These are phyloP conservation scores for Dryadomyces quercus-mongolicae DNA, from an alignment of 2,329 filamentous ascomycete species.

Conservation along the genomic window DNA sequence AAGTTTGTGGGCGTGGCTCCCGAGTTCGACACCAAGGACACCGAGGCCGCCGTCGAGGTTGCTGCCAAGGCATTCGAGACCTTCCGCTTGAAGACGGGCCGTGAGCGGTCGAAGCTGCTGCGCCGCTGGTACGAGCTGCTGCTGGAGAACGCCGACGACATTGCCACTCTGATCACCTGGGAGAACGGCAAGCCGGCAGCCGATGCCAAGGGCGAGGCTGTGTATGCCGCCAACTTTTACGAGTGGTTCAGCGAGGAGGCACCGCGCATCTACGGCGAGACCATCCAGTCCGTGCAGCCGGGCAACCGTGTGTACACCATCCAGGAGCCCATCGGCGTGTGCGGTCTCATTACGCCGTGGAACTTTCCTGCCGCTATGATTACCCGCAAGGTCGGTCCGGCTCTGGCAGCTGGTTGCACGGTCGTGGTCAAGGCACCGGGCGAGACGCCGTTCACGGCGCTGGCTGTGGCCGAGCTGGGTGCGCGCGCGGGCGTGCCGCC, in stretches of 20 bases:
- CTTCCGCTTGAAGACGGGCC: constrained; percentile 60
- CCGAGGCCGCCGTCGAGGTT: constrained; percentile 70
- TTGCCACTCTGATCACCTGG: constrained; percentile 75
- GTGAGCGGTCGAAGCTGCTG: constrained; percentile 62
- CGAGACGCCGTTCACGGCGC: constrained; percentile 84
- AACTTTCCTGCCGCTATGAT: constrained; percentile 78
- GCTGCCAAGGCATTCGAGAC: constrained; percentile 62
- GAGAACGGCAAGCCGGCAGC: constrained; percentile 80
- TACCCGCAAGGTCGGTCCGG: constrained; percentile 57
- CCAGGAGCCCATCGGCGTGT: constrained; percentile 77
- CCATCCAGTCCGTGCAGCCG: constrained; percentile 56
- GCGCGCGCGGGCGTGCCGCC: constrained; percentile 79
- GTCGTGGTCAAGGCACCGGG: constrained; percentile 84
- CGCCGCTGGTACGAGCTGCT: constrained; percentile 75
- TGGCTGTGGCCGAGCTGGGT: constrained; percentile 77
- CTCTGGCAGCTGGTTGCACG: constrained; percentile 87
- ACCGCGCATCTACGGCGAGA: constrained; percentile 60
- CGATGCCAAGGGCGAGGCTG: constrained; percentile 60
- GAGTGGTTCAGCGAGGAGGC: constrained; percentile 78
- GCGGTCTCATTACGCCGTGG: constrained; percentile 76
- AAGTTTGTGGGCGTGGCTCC: constrained; percentile 71
- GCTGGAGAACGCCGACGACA: constrained; percentile 65
- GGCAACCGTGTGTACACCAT: constrained; percentile 67
- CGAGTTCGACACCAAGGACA: constrained; percentile 71
- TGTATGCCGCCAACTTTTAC: constrained; percentile 63